Evolutionary conservation across 805 yeast species (phyloP), one percentile per base, ranked within the genome.

Genomic region (Schwanniomyces vanrijiae): DNA sequence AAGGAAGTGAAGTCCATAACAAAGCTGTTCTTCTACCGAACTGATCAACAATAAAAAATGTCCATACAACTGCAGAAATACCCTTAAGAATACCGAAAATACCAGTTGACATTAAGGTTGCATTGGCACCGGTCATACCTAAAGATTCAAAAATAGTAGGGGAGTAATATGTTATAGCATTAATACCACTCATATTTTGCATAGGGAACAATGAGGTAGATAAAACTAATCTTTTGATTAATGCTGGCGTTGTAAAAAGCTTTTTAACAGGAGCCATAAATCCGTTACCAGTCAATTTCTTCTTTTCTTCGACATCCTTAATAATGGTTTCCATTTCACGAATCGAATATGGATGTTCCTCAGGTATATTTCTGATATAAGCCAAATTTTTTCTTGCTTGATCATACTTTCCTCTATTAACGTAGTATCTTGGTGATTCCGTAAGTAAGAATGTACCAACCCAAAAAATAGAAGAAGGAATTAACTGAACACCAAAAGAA

Each of bases 151-250:
- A 77, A 37, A 80, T 67, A 8, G 72, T 67, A 20, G 81, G 82
- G 11, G 82, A 76, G 56, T 78, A 80, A 56, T 80, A 80, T 38
- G 73, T 76, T 43, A 78, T 67, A 34, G 81, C 78, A 51, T 76
- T 71, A 54, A 78, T 75, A 31, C 82, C 81, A 47, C 69, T 69
- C 20, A 77, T 69, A 52, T 75, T 75, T 49, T 75, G 80, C 59
- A 76, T 64, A 48, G 69, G 58, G 52, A 73, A 74, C 26, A 71
- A 53, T 4, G 72, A 61, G 0, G 71, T 62, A 3, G 78, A 64
- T 41, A 75, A 54, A 1, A 68, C 50, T 20, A 76, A 58, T 42
- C 80, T 58, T 51, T 65, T 61, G 37, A 69, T 45, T 45, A 73
- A 51, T 44, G 61, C 50, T 31, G 54, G 55, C 35, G 59, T 54